Evolutionary conservation across 345 rosid species (phyloP).

Genomic region (Draba incana): DNA sequence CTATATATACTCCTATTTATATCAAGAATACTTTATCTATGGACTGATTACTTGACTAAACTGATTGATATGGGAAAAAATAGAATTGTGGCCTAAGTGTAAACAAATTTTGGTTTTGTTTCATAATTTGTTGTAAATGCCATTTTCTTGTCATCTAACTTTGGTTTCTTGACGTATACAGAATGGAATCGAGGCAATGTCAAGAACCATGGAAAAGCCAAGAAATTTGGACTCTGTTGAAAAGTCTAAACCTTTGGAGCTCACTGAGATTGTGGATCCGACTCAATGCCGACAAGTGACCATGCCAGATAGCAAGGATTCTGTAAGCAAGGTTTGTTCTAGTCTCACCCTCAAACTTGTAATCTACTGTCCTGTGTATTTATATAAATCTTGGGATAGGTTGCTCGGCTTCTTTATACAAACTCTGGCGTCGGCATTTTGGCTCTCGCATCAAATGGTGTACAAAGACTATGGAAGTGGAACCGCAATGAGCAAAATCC

Average conservation of each 20-base stretch:
- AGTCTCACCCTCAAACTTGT: conserved; percentile 8
- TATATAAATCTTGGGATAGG: conserved; percentile 38
- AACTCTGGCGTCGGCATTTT: conserved; percentile 55
- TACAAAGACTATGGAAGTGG: conserved; percentile 65
- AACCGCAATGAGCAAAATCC: conserved; percentile 57
- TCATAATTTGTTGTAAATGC: not conserved
- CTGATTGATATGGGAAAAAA: conserved; percentile 8
- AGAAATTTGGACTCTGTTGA: conserved; percentile 64
- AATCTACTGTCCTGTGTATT: conserved; percentile 18
- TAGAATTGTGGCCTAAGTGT: conserved; percentile 7
- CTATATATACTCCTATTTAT: conserved; percentile 1
- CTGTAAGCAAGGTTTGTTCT: conserved; percentile 77
- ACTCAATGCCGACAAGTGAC: conserved; percentile 70
- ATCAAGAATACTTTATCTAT: not conserved
- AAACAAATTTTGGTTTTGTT: conserved; percentile 9
- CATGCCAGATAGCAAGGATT: conserved; percentile 71
- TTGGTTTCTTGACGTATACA: conserved; percentile 34
- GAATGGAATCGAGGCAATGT: conserved; percentile 88
- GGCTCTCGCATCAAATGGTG: conserved; percentile 55
- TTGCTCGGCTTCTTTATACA: conserved; percentile 60
- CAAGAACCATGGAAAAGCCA: conserved; percentile 81
- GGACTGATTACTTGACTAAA: conserved; percentile 3
- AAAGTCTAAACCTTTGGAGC: conserved; percentile 79
- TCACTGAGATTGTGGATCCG: conserved; percentile 71
- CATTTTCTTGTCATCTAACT: conserved; percentile 7